phyloP scores from a whole-genome alignment of 805 yeast species.

The Candida caryicola region DNA sequence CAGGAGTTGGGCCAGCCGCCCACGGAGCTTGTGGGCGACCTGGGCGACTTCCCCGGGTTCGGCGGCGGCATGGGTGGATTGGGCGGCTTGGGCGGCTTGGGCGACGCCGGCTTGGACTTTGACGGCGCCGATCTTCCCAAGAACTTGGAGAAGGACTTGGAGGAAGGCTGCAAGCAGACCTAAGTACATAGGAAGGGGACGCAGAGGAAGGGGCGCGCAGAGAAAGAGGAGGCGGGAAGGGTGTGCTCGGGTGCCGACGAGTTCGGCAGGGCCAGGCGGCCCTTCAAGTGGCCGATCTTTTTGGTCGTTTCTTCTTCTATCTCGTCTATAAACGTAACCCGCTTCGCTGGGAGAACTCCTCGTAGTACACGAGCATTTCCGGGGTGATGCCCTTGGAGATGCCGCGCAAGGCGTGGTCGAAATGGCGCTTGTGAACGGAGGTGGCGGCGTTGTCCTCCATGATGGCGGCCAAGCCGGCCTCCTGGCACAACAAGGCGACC shows the following conservation, averaged over 20 bases:
- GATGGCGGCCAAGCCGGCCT: conserved; percentile 92
- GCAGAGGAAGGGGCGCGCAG: too few species aligned
- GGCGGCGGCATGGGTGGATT: conserved; percentile 43
- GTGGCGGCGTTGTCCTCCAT: conserved; percentile 65
- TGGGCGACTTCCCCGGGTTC: conserved; percentile 45
- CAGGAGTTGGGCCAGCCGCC: conserved; percentile 84
- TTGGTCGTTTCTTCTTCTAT: too few species aligned
- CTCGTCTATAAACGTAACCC: conserved; percentile 20
- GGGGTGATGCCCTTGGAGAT: conserved; percentile 77
- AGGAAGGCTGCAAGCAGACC: conserved; percentile 54
- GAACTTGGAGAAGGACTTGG: conserved; percentile 50
- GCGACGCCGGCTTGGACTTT: conserved; percentile 41
- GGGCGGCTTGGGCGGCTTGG: conserved; percentile 16
- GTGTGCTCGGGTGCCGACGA: too few species aligned
- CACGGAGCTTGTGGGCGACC: conserved; percentile 63
- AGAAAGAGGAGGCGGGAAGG: too few species aligned
- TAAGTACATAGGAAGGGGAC: conserved; percentile 1
- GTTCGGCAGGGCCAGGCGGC: too few species aligned
- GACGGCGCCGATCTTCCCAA: conserved; percentile 53
- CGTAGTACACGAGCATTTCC: conserved; percentile 80
- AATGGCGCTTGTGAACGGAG: conserved; percentile 61
- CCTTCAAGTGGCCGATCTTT: too few species aligned
- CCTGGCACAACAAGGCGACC: conserved; percentile 86
- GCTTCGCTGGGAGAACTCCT: conserved; percentile 46
- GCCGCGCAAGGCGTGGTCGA: conserved; percentile 63